Base-by-base conservation (phyloP, 805 yeast genomes). In the Barnettozyma siamensis region DNA sequence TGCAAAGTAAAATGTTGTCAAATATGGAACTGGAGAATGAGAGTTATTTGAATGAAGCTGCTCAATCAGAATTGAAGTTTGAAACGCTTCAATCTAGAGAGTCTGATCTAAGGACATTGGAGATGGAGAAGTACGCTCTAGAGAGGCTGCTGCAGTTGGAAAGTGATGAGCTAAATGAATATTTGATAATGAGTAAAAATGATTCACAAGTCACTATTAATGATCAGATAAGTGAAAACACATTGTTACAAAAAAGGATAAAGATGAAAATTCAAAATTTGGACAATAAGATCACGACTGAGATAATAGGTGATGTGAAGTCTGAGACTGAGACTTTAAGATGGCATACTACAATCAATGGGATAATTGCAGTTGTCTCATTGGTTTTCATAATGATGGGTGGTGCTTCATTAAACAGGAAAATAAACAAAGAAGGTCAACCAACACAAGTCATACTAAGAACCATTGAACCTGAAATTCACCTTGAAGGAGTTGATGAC, bases 261-360 rank as follows among this genome's bases (percentile, higher is more conserved):
- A 79, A 80, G 56, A 65, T 85, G 47, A 73, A 75, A 47, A 78
- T 88, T 40, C 94, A 87, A 55, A 95, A 85, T 54, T 72, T 91
- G 35, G 80, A 84, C 50, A 88, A 88, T 63, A 80, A 87, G 50
- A 89, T 91, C 44, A 77, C 85, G 19, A 84, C 93, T 5, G 84
- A 84, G 50, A 72, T 93, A 50, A 78, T 80, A 46, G 80, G 93
- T 27, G 93, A 86, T 7, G 75, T 88, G 58, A 78, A 87, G 56
- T 81, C 93, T 0, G 93, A 88, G 42, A 85, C 88, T 43, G 99
- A 91, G 63, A 78, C 81, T 44, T 70, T 91, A 46, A 72, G 98
- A 53, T 91, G 99, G 99, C 88, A 87, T 55, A 78, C 91, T 34
- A 88, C 96, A 2, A 71, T 96, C 42, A 76, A 93, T 59, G 97